These are phyloP conservation scores for Magnolia kwangsiensis DNA, from an alignment of 164 flowering plant species.

Conservation along the genomic window DNA sequence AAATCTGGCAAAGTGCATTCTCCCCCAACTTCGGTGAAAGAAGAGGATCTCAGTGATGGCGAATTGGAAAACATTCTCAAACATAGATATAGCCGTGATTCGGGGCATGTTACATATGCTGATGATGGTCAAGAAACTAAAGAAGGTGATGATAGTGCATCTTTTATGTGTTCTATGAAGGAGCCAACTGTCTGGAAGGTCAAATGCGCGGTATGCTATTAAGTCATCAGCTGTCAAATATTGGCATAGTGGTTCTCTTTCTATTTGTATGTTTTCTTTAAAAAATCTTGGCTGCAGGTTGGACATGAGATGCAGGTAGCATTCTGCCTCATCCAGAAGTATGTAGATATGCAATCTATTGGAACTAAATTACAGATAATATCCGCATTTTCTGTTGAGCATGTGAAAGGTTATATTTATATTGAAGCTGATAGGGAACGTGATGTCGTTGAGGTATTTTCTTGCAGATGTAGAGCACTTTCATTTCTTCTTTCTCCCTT, in stretches of 20 bases:
- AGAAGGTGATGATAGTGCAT: slow-evolving; percentile 22
- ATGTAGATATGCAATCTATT: slow-evolving; percentile 48
- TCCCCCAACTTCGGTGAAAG: slow-evolving; percentile 56
- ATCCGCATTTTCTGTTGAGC: slow-evolving; percentile 78
- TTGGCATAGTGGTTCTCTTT: background rate
- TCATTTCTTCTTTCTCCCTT: background rate
- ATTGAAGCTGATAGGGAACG: slow-evolving; percentile 75
- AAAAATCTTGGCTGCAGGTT: slow-evolving; percentile 38
- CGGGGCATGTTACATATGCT: slow-evolving; percentile 42
- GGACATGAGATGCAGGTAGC: slow-evolving; percentile 79
- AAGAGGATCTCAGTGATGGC: slow-evolving; percentile 62
- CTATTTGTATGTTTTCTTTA: background rate
- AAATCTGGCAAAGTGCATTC: slow-evolving; percentile 31
- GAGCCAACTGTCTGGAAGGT: slow-evolving; percentile 78
- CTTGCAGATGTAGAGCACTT: background rate
- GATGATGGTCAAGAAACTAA: slow-evolving; percentile 46
- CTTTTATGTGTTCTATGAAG: slow-evolving; percentile 25
- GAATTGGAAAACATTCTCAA: slow-evolving; percentile 64
- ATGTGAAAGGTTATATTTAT: slow-evolving; percentile 68
- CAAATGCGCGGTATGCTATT: slow-evolving; percentile 62
- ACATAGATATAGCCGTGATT: slow-evolving; percentile 48
- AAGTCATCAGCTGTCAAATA: background rate
- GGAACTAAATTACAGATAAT: slow-evolving; percentile 62
- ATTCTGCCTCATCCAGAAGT: slow-evolving; percentile 92
- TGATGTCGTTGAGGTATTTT: slow-evolving; percentile 70